Evolutionary conservation across 2,329 filamentous ascomycete species (phyloP).

Genomic region (Talaromyces islandicus): DNA sequence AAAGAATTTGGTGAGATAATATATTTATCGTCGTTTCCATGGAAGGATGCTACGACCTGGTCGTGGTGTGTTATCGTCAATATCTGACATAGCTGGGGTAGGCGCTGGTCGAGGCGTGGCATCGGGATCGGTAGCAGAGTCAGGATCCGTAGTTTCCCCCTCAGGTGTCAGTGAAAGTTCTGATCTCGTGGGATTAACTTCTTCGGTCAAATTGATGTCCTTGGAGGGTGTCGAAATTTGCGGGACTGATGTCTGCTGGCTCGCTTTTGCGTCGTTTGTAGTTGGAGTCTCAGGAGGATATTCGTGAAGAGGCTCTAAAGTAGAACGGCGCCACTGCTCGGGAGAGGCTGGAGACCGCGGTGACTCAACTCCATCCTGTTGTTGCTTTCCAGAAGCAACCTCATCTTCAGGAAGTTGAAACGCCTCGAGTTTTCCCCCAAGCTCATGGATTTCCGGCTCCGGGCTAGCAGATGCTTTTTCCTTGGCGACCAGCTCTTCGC

Average conservation of each 20-base stretch:
- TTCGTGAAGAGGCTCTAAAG: constrained; percentile 7
- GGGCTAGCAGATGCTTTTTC: constrained; percentile 26
- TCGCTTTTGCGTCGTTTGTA: neutral
- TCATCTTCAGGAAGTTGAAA: constrained; percentile 30
- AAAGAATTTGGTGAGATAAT: neutral
- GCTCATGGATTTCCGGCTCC: constrained; percentile 5
- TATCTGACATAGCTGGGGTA: constrained; percentile 9
- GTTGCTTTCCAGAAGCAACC: constrained; percentile 14
- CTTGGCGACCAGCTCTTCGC: constrained; percentile 33
- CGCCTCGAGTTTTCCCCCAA: constrained; percentile 27
- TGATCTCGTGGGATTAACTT: neutral
- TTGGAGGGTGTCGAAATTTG: constrained; percentile 3
- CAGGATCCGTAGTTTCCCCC: neutral
- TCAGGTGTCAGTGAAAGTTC: neutral
- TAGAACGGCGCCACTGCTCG: constrained; percentile 2
- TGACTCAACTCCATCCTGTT: constrained; percentile 21
- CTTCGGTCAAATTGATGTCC: neutral
- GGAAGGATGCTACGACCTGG: neutral
- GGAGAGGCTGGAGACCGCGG: constrained; percentile 5
- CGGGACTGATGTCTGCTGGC: neutral
- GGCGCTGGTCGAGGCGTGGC: constrained; percentile 11
- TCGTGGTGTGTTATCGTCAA: constrained; percentile 3
- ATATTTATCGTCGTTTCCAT: neutral
- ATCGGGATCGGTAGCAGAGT: constrained; percentile 6
- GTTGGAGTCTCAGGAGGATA: constrained; percentile 5